A percentile compares a stretch with the other conserved stretches of the same genome.
Evolutionary conservation across 148 eudicot species (phyloP).

Genomic region (Diospyros lotus): DNA sequence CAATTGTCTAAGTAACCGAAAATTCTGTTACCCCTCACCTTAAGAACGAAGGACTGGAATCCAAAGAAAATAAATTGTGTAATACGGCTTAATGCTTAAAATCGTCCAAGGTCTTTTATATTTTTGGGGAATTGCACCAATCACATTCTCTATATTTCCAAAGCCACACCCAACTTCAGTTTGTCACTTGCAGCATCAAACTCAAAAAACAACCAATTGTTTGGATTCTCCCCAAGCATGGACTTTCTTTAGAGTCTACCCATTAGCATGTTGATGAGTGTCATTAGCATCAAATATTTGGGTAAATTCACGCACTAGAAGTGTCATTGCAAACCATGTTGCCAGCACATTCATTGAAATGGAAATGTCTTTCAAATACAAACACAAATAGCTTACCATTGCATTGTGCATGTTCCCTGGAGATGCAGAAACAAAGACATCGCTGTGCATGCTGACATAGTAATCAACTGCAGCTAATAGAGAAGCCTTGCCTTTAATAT

Average conservation of each 20-base stretch:
- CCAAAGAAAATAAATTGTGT: too few species aligned
- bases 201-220: not conserved
- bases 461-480: constrained; percentile 92
- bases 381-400: constrained; percentile 43
- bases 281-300: not conserved
- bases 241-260: not conserved
- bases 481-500: constrained; percentile 87
- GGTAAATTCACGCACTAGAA: not conserved
- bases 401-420: constrained; percentile 99
- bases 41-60: too few species aligned
- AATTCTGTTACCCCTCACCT: too few species aligned
- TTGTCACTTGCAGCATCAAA: not conserved
- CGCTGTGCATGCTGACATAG: constrained; percentile 88
- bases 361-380: not conserved
- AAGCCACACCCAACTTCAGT: not conserved
- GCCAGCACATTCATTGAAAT: not conserved
- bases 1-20: too few species aligned
- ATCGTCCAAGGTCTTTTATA: not conserved
- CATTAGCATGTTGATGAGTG: not conserved
- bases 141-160: not conserved
- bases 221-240: not conserved
- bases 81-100: too few species aligned
- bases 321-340: not conserved
- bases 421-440: constrained; percentile 93
- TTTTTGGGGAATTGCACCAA: not conserved